Base-by-base conservation (phyloP, 2,329 filamentous ascomycete species). In the Colletotrichum sp. region DNA sequence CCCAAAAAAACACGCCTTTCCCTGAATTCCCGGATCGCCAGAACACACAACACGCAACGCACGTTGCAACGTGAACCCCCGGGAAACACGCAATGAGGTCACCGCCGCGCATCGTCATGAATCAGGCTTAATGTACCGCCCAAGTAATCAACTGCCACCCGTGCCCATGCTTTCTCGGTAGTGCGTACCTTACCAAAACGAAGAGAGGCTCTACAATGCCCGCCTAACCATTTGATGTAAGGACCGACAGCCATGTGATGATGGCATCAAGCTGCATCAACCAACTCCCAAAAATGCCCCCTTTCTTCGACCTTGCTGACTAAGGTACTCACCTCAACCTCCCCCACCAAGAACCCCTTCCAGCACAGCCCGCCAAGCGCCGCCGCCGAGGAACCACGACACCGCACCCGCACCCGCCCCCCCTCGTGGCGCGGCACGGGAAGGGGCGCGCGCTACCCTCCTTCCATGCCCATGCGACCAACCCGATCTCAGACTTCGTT, bases 351-450 rank as follows among this genome's bases (percentile, higher is more conserved):
- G 71, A 64, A 70, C 71, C 71, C 27, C 66, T 36, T 48, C n/a
- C 28, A 44, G 19, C 44, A n/a, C 39, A 44, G 27, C 65, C 44
- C 44, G 65, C 65, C 44, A 69, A 69, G 67, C 22, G 32, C 25
- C 44, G 25, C 39, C 39, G 67, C 67, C 67, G 67, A 69, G 67
- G 44, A 39, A 44, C 39, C 19, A 44, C 36, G 36, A 39, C 36
- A 39, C 44, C n/a, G n/a, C 44, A 52, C n/a, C 44, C 44, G 44
- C 44, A 48, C 44, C 44, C 44, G 44, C 44, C 11, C 44, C 44
- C 44, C 44, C 30, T 61, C 27, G 59, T 65, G 66, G 71, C 71
- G 60, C 71, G 71, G 71, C 71, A 74, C 71, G 71, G 39, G 59
- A 65, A 36, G 71, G 67, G 55, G 44, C 44, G 34, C 34, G 19